phyloP scores from a whole-genome alignment of 768 basidiomycete genomes.

The Suillus ampliporus region DNA sequence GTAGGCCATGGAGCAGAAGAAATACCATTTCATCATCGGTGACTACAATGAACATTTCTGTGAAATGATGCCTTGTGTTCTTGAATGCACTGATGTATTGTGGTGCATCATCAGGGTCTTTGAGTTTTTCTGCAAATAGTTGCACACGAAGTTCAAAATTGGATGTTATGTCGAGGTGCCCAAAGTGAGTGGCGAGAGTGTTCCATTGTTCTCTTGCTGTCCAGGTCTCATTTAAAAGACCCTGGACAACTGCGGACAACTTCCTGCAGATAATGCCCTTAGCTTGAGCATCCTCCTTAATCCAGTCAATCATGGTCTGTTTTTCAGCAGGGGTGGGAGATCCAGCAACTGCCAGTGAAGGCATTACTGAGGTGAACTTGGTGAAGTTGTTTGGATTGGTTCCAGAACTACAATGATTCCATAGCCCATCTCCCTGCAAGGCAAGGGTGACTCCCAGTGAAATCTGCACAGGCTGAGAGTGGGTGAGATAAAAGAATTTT shows the following conservation, averaged over 20 bases:
- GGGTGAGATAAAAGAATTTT: no score
- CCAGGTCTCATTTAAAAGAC: background rate
- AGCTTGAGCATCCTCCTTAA: background rate
- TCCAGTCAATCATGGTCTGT: background rate
- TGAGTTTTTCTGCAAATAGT: background rate
- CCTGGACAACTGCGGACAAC: fast-evolving
- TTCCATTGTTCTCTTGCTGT: background rate
- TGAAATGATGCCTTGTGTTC: background rate
- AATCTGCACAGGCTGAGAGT: no score
- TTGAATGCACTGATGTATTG: background rate
- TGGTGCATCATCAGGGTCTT: background rate
- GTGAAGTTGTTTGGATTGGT: background rate
- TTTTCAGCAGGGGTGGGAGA: background rate
- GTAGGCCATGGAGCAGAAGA: conserved; percentile 2
- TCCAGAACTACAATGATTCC: background rate
- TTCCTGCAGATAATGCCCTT: conserved; percentile 11
- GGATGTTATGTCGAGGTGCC: background rate
- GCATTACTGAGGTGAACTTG: background rate
- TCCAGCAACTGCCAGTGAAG: background rate
- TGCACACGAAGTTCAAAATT: background rate
- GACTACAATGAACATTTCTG: background rate
- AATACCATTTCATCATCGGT: conserved; percentile 3
- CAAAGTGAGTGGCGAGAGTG: background rate
- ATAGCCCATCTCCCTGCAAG: background rate
- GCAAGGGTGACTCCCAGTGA: background rate